A percentile compares a stretch with the other conserved stretches of the same genome.
These are phyloP conservation scores for Xylariales sp. DNA, from an alignment of 2,329 filamentous ascomycete species.

Conservation along the genomic window DNA sequence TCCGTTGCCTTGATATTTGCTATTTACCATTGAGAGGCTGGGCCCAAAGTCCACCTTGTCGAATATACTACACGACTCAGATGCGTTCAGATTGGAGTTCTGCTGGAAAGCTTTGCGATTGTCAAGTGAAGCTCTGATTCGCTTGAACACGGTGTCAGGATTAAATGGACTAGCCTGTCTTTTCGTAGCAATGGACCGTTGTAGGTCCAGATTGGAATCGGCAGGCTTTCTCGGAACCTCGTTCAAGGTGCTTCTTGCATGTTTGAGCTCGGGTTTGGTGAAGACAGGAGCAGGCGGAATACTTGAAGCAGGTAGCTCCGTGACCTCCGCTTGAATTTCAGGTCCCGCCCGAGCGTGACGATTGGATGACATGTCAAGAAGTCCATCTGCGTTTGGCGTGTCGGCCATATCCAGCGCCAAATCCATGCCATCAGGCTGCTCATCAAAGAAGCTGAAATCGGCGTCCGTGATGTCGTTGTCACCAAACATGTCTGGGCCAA, in stretches of 20 bases:
- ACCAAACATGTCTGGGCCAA: slow-evolving; percentile 67
- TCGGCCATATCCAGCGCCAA: slow-evolving; percentile 29
- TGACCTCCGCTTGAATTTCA: slow-evolving; percentile 16
- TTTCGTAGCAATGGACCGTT: slow-evolving; percentile 34
- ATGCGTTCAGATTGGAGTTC: slow-evolving; percentile 19
- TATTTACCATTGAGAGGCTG: slow-evolving; percentile 48
- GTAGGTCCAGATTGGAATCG: slow-evolving; percentile 24
- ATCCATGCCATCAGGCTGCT: slow-evolving; percentile 42
- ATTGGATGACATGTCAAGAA: slow-evolving; percentile 12
- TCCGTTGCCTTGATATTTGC: slow-evolving; percentile 55
- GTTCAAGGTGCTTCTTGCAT: slow-evolving; percentile 49
- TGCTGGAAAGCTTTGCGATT: slow-evolving; percentile 18
- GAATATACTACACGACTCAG: slow-evolving; percentile 43
- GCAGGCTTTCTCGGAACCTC: slow-evolving; percentile 32
- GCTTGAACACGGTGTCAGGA: slow-evolving; percentile 54
- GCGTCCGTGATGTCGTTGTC: slow-evolving; percentile 73
- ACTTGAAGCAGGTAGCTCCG: slow-evolving; percentile 12
- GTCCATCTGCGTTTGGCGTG: slow-evolving; percentile 19
- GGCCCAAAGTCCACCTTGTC: slow-evolving; percentile 51
- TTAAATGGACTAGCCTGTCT: slow-evolving; percentile 54
- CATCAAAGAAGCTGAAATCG: slow-evolving; percentile 81
- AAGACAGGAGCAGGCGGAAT: slow-evolving; percentile 34
- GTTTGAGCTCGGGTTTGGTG: slow-evolving; percentile 55
- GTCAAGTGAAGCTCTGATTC: slow-evolving; percentile 45
- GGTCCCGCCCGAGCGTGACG: slow-evolving; percentile 14